A percentile compares a stretch with the other conserved stretches of the same genome.
Evolutionary conservation across 129 eudicot genomes (phyloP).

Genomic region (Flaveria bidentis): DNA sequence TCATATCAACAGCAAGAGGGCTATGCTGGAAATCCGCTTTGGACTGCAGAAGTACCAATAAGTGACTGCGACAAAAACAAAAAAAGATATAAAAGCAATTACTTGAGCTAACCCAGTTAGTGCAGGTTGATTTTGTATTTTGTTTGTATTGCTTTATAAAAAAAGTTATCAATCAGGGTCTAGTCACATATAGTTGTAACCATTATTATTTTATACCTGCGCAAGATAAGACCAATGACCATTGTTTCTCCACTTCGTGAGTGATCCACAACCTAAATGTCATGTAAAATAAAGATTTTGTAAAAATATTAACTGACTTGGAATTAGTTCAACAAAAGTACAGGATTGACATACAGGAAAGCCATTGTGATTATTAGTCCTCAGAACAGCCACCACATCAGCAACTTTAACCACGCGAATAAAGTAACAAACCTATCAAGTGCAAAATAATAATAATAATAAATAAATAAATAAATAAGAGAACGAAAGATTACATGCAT

Average conservation of each 20-base stretch:
- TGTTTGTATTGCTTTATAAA: not conserved
- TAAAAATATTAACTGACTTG: not conserved
- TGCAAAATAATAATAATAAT: no score
- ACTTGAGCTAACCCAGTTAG: not conserved
- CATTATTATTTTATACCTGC: constrained; percentile 53
- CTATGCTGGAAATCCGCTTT: constrained; percentile 96
- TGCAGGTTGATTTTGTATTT: not conserved
- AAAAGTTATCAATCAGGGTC: not conserved
- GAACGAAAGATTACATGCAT: not conserved
- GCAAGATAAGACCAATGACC: constrained; percentile 83
- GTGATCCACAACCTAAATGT: constrained; percentile 81
- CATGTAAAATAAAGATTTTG: constrained; percentile 4
- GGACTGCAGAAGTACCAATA: constrained; percentile 85
- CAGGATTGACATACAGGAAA: constrained; percentile 63
- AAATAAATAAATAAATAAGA: not conserved
- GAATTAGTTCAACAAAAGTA: not conserved
- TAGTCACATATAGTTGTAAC: constrained; percentile 9
- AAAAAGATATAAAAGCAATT: not conserved
- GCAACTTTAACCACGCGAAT: constrained; percentile 82
- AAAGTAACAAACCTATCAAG: constrained; percentile 68
- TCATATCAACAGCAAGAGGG: constrained; percentile 73
- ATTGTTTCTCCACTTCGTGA: constrained; percentile 86
- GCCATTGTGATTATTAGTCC: constrained; percentile 84
- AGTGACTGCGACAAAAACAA: constrained; percentile 62
- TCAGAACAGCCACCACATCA: constrained; percentile 61